Evolutionary conservation across 2,329 filamentous ascomycete species (phyloP).

Genomic region (Colletotrichum liaoningense): DNA sequence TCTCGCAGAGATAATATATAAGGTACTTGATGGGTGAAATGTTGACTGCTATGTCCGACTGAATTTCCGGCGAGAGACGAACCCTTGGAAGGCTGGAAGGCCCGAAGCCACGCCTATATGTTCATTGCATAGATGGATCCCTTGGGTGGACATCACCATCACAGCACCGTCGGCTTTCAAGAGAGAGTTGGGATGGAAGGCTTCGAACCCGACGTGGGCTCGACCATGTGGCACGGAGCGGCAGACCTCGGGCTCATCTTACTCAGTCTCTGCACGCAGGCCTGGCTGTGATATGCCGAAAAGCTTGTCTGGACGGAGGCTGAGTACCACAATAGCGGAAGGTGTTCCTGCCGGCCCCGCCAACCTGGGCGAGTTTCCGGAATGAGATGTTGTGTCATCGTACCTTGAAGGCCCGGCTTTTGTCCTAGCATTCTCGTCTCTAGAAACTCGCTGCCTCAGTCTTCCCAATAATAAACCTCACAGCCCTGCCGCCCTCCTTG

Average conservation of each 20-base stretch:
- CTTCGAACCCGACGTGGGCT: slow-evolving; percentile 42
- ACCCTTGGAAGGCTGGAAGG: slow-evolving; percentile 58
- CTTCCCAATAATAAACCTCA: not conserved
- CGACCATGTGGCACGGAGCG: slow-evolving; percentile 37
- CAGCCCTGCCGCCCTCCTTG: slow-evolving; percentile 33
- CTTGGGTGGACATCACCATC: slow-evolving; percentile 58
- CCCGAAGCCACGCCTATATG: slow-evolving; percentile 48
- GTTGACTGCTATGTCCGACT: not conserved
- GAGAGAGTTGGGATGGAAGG: slow-evolving; percentile 45
- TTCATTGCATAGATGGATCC: slow-evolving; percentile 63
- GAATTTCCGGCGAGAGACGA: slow-evolving; percentile 70
- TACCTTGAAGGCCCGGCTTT: not conserved
- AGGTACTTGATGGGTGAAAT: slow-evolving; percentile 61
- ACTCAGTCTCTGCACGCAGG: not conserved
- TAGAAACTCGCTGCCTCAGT: not conserved
- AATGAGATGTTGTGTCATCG: not conserved
- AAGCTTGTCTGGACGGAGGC: not conserved
- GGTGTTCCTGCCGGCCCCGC: not conserved
- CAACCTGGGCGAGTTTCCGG: not conserved
- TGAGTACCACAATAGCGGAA: not conserved
- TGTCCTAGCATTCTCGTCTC: not conserved
- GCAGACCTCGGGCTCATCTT: not conserved
- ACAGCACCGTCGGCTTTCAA: slow-evolving; percentile 51
- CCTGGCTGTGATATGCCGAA: not conserved
- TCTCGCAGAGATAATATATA: slow-evolving; percentile 73